Conservation (phyloP, 306 rosid genomes). For the Nissolia schottii region DNA sequence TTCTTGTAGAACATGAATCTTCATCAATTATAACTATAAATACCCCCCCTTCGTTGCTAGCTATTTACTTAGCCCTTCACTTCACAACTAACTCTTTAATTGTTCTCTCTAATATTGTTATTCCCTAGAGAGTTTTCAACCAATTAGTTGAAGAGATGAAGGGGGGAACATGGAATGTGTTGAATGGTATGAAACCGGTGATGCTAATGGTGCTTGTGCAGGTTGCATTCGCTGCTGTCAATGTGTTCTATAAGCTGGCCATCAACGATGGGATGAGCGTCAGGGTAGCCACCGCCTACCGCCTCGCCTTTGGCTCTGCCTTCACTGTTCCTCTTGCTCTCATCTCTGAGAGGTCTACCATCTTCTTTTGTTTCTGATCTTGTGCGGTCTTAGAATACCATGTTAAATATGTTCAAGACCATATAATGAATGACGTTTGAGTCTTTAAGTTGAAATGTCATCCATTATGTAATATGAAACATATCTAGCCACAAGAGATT, state of each 20-base stretch:
- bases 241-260: conserved; percentile 63
- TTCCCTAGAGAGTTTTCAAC: background rate
- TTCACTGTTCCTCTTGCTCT: conserved; percentile 62
- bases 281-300: conserved; percentile 59
- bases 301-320: conserved; percentile 51
- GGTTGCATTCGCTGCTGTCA: conserved; percentile 44
- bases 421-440: no score
- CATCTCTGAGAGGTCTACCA: conserved; percentile 31
- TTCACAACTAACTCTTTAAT: background rate
- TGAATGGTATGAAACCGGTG: conserved; percentile 30
- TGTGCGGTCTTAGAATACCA: no score
- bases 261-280: conserved; percentile 60
- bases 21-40: background rate
- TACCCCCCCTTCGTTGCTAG: background rate
- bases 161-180: background rate
- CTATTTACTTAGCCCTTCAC: background rate
- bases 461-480: no score
- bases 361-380: background rate
- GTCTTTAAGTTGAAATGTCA: no score
- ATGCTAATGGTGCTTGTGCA: conserved; percentile 48
- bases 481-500: no score
- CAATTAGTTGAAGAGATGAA: background rate
- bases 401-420: no score
- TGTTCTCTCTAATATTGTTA: no score
- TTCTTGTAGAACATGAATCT: background rate